phyloP scores from a whole-genome alignment of 2,329 filamentous ascomycete genomes.

The Pseudopithomyces maydicus region DNA sequence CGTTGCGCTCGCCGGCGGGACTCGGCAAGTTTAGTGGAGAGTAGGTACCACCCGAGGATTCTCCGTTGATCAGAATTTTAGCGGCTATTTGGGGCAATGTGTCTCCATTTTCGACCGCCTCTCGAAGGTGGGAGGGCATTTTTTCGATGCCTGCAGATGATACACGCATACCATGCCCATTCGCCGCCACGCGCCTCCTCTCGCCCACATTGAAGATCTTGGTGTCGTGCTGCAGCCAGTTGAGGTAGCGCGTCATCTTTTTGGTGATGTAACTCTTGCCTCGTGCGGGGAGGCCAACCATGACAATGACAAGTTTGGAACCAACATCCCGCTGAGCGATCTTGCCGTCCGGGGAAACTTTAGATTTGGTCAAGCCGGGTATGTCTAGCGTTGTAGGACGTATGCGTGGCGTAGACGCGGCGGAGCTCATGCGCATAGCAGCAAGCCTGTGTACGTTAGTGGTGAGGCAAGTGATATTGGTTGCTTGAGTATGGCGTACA shows the following conservation, averaged over 20 bases:
- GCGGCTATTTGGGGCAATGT: constrained; percentile 51
- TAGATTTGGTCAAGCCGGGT: constrained; percentile 92
- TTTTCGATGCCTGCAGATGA: constrained; percentile 38
- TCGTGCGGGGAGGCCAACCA: constrained; percentile 93
- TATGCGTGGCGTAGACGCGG: constrained; percentile 75
- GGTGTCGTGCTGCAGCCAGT: constrained; percentile 96
- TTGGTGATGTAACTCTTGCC: constrained; percentile 99
- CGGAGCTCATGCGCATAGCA: constrained; percentile 72
- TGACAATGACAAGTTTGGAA: constrained; percentile 95
- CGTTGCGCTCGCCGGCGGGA: constrained; percentile 27
- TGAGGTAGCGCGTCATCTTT: constrained; percentile 92
- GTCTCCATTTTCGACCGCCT: constrained; percentile 33
- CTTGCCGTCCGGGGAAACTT: constrained; percentile 91
- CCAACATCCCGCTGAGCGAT: constrained; percentile 94
- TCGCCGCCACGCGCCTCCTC: constrained; percentile 79
- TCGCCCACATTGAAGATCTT: constrained; percentile 98
- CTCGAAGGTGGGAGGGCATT: constrained; percentile 27
- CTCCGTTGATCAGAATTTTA: constrained; percentile 64
- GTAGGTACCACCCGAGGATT: constrained; percentile 47
- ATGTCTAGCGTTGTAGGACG: constrained; percentile 97
- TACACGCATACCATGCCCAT: constrained; percentile 53
- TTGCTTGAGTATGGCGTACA: constrained; percentile 52
- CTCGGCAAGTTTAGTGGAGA: constrained; percentile 39
- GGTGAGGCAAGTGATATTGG: constrained; percentile 11
- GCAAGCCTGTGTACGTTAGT: constrained; percentile 57